Evolutionary conservation across 306 rosid species (phyloP), one percentile per base, ranked within the genome.

Genomic region (Malus orientalis): DNA sequence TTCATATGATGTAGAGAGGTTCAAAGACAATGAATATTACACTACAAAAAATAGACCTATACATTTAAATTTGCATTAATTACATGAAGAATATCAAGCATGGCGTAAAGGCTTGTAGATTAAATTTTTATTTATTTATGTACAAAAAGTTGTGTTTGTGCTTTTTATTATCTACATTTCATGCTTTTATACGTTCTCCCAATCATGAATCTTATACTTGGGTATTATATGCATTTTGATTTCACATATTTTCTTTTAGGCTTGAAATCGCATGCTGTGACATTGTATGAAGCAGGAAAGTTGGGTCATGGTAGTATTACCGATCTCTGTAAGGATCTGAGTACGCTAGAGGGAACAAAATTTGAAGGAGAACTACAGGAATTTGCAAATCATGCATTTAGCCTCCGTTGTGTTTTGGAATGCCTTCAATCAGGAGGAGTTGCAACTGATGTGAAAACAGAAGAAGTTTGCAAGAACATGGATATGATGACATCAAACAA

Each of bases 351-450:
- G 81, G 86, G 98, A 70, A 74, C 97, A 79, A 95, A 82, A 81
- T 95, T 90, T 82, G 98, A 95, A 87, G 99, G 98, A 72, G 99
- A 88, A 81, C 77, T 95, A 75, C 98, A 95, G 87, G 97, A 95
- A 68, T 95, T 95, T 67, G 98, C 99, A 73, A 88, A 95, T 85
- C 99, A 95, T 85, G 96, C 97, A 49, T 95, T 84, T 85, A 95
- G 99, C 90, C 90, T 95, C 61, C 93, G 97, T 67, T 91, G 92
- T 82, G 89, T 90, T 73, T 82, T 95, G 79, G 97, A 95, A 85
- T 95, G 99, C 80, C 85, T 95, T 53, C 91, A 84, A 78, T 85
- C 96, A 40, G 98, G 98, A 67, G 98, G 99, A 78, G 81, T 89
- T 75, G 80, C 82, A 64, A 79, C 82, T 4, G 76, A 87, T 64